Conservation (phyloP, 306 rosid genomes). For the Astragalus glycyphyllos region DNA sequence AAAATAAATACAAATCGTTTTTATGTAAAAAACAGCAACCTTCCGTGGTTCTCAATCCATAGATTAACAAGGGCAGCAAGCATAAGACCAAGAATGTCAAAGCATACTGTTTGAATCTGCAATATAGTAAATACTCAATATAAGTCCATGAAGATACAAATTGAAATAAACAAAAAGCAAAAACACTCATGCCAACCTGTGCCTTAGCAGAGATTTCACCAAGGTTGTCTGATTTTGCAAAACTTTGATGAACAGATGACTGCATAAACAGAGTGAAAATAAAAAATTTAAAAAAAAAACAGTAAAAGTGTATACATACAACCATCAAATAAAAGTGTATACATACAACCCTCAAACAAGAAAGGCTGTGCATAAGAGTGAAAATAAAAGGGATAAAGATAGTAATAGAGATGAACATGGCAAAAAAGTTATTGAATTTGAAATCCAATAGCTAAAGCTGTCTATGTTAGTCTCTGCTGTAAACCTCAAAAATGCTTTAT, state of each 20-base stretch:
- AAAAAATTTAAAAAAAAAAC: too few species aligned
- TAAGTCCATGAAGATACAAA: neutral
- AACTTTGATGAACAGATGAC: conserved; percentile 92
- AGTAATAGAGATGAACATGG: conserved; percentile 15
- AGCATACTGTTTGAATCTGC: conserved; percentile 98
- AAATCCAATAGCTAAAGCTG: conserved; percentile 9
- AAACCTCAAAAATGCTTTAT: conserved; percentile 5
- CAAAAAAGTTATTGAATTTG: conserved; percentile 1
- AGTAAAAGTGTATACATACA: too few species aligned
- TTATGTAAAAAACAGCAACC: conserved; percentile 54
- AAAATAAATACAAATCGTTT: conserved; percentile 1
- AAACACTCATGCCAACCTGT: conserved; percentile 57
- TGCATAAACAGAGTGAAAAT: conserved; percentile 48
- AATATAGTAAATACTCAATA: conserved; percentile 36
- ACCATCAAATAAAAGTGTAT: too few species aligned
- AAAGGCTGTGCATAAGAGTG: neutral
- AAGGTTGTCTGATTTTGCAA: conserved; percentile 85
- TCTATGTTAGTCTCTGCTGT: neutral
- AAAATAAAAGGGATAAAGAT: conserved; percentile 5
- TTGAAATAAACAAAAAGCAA: neutral
- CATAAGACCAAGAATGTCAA: conserved; percentile 87
- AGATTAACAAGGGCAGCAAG: conserved; percentile 78
- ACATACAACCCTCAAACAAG: conserved; percentile 10
- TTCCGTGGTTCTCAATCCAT: conserved; percentile 59
- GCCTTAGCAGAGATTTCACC: conserved; percentile 97